Evolutionary conservation across 225 moss, liverwort and hornwort species (phyloP).

Genomic region (Pseudisothecium myosuroides): DNA sequence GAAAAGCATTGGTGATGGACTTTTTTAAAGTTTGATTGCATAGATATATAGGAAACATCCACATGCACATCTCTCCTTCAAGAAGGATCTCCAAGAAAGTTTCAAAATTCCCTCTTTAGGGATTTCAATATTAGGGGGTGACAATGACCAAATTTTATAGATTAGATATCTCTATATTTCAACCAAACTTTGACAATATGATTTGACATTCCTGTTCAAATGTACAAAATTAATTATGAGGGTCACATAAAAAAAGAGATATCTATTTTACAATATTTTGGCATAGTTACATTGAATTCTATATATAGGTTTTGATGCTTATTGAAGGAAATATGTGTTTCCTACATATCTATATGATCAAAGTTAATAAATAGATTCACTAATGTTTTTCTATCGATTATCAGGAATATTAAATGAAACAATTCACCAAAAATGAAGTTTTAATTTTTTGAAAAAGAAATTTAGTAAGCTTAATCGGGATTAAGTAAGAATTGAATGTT

Average conservation of each 20-base stretch:
- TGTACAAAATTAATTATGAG: neutral
- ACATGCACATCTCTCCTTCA: too few species aligned
- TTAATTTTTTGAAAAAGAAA: too few species aligned
- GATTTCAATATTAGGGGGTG: too few species aligned
- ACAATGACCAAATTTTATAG: too few species aligned
- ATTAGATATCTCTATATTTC: neutral
- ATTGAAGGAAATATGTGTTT: neutral
- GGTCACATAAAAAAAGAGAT: too few species aligned
- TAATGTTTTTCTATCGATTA: neutral
- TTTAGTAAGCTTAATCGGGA: neutral
- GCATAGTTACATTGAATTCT: too few species aligned
- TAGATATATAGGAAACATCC: too few species aligned
- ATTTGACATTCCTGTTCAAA: neutral
- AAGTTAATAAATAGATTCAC: neutral
- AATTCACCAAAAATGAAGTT: neutral
- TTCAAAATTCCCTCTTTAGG: too few species aligned
- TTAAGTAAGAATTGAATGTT: neutral
- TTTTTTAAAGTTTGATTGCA: too few species aligned
- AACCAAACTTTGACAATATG: fast-evolving
- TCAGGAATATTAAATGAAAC: neutral
- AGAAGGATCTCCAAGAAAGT: too few species aligned
- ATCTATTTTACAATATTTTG: too few species aligned
- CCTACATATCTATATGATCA: neutral
- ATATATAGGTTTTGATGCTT: neutral
- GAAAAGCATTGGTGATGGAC: neutral